Evolutionary conservation across 2,329 filamentous ascomycete species (phyloP), one percentile per base, ranked within the genome.

Genomic region (Ophiostoma piceae): DNA sequence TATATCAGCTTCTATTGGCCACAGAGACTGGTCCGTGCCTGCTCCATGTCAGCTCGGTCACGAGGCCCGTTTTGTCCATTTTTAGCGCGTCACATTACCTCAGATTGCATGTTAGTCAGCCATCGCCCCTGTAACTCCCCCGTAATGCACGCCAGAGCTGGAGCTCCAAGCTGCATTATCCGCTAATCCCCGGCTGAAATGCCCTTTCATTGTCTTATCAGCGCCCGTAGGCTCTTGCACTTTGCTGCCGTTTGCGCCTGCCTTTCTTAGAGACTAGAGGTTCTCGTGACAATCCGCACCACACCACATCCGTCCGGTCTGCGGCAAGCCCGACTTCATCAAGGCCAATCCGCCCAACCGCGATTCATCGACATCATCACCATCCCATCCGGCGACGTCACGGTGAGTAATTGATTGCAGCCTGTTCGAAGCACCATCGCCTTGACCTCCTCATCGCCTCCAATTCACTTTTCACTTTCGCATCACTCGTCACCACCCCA

Each of bases 71-170:
- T 43, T 7, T 1, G 43, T 47, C 43, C 43, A 19, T 62, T 62
- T 60, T 57, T 62, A 19, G 57, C 57, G 57, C 57, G 57, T 62
- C 57, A 62, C 57, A 62, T 62, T 62, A 62, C 57, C 26, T 62
- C 26, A 16, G 26, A 8, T 16, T 62, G 26, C 12, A 62, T 9
- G 26, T 62, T 62, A 62, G 57, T 62, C 57, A 62, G 22, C 57
- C 54, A 16, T 32, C 12, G 8, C 51, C 51, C 51, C 51, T 54
- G 51, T 26, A 32, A 32, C n/a, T 41, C 39, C 22, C 54, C 22
- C 26, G 54, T 47, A 47, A 47, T 47, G 57, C 57, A 29, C 14
- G 14, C 57, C 57, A 16, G 12, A 32, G 57, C 57, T 35, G n/a
- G 26, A 57, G 51, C 57, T 62, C 14, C 57, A 62, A 62, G 26